Evolutionary conservation across 805 yeast genomes (phyloP).

Genomic region (Starmerella bacillaris): DNA sequence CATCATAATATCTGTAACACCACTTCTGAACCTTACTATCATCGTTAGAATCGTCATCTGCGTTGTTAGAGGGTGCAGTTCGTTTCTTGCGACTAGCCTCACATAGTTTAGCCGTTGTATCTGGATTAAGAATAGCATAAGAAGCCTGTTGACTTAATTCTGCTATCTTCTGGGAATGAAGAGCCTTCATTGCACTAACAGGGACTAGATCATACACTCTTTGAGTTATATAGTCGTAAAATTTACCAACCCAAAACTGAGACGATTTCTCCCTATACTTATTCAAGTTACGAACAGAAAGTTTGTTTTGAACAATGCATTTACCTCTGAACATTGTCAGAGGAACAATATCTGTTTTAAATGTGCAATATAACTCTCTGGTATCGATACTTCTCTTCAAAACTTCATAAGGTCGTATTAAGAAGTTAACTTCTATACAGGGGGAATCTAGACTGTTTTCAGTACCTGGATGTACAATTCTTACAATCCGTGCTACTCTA

Average conservation of each 20-base stretch:
- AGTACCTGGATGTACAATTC: not conserved
- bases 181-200: conserved; percentile 1
- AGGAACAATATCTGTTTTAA: conserved; percentile 76
- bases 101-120: not conserved
- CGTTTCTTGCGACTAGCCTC: not conserved
- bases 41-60: conserved; percentile 13
- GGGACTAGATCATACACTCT: conserved; percentile 63
- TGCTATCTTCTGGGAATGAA: not conserved
- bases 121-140: conserved; percentile 54
- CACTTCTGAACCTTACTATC: conserved; percentile 25
- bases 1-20: conserved; percentile 65
- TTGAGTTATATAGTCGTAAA: conserved; percentile 73
- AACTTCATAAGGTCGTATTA: conserved; percentile 73
- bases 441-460: too few relatives aligned
- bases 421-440: conserved; percentile 45
- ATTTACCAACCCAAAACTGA: conserved; percentile 64
- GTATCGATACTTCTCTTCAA: conserved; percentile 51
- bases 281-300: conserved; percentile 44
- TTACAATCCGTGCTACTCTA: not conserved
- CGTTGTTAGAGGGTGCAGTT: not conserved
- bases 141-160: conserved; percentile 31
- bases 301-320: conserved; percentile 49
- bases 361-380: conserved; percentile 60
- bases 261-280: conserved; percentile 41
- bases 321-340: conserved; percentile 55